Conservation (phyloP, 2,329 filamentous ascomycete genomes). For the Aspergillus sp. region DNA sequence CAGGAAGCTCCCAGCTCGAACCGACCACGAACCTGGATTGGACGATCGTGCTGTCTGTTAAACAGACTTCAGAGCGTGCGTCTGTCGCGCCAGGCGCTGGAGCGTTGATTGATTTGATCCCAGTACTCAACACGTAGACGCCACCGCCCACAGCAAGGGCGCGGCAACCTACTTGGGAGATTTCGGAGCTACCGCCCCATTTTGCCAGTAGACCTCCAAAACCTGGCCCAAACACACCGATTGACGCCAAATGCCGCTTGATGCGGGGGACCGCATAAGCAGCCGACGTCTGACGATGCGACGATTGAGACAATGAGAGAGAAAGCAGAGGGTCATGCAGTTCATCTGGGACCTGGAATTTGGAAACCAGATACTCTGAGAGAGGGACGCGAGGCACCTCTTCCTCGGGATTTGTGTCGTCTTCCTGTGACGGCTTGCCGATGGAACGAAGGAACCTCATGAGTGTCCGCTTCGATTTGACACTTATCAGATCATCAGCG, state of each 20-base stretch:
- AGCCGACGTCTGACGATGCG: slow-evolving; percentile 54
- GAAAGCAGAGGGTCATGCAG: slow-evolving; percentile 67
- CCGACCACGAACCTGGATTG: slow-evolving; percentile 38
- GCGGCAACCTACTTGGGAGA: slow-evolving; percentile 87
- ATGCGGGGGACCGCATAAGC: slow-evolving; percentile 72
- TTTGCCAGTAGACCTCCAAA: slow-evolving; percentile 90
- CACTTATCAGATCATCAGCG: slow-evolving; percentile 69
- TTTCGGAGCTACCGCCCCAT: slow-evolving; percentile 86
- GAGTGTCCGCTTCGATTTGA: slow-evolving; percentile 77
- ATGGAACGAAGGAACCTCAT: slow-evolving; percentile 96
- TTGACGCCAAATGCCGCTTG: slow-evolving; percentile 76
- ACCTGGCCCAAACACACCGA: slow-evolving; percentile 82
- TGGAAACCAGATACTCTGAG: slow-evolving; percentile 45
- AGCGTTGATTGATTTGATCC: slow-evolving; percentile 47
- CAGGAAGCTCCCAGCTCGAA: slow-evolving; percentile 37
- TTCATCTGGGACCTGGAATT: slow-evolving; percentile 67
- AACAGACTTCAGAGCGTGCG: slow-evolving; percentile 25
- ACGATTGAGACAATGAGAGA: slow-evolving; percentile 70
- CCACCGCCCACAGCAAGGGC: slow-evolving; percentile 88
- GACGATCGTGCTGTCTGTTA: slow-evolving; percentile 39
- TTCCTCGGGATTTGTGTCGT: slow-evolving; percentile 7
- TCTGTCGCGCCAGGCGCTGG: slow-evolving; percentile 15
- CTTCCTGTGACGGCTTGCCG: slow-evolving; percentile 56
- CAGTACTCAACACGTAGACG: slow-evolving; percentile 80
- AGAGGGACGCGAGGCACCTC: slow-evolving; percentile 55